A percentile compares a stretch with the other conserved stretches of the same genome.
These are phyloP conservation scores for Jacaranda copaia DNA, from an alignment of 257 asterid genomes.

Conservation along the genomic window DNA sequence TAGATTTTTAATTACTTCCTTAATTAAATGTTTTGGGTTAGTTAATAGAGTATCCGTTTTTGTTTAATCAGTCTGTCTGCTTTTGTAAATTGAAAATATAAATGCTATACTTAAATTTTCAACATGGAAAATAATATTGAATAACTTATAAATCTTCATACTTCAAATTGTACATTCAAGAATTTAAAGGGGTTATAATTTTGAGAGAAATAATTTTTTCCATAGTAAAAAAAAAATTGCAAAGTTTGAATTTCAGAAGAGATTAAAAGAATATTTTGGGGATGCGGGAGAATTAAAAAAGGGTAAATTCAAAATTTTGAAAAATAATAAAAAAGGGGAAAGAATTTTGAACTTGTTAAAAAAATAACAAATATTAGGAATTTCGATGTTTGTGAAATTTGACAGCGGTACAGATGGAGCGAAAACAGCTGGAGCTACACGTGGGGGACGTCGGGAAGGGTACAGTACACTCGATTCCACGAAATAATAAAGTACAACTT, in stretches of 20 bases:
- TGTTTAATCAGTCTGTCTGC: no score
- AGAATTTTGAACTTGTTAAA: constrained; percentile 33
- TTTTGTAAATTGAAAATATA: no score
- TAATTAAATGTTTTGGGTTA: no score
- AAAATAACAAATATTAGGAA: constrained; percentile 17
- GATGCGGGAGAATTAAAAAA: constrained; percentile 22
- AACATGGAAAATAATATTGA: no score
- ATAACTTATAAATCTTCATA: no score
- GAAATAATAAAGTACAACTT: constrained; percentile 1
- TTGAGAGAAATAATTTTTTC: no score
- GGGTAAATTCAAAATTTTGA: constrained; percentile 32
- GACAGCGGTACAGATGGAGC: constrained; percentile 64
- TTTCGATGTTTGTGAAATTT: constrained; percentile 42
- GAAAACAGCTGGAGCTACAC: constrained; percentile 63
- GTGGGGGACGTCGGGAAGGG: constrained; percentile 53
- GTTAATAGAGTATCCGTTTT: neutral
- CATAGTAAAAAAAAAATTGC: no score
- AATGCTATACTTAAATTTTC: no score
- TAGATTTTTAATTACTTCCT: constrained; percentile 18
- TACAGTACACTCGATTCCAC: constrained; percentile 30
- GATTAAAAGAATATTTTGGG: constrained; percentile 30
- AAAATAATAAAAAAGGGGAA: constrained; percentile 27
- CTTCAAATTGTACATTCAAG: no score
- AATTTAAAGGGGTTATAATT: no score
- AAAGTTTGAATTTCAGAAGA: constrained; percentile 32